Evolutionary conservation across 768 basidiomycete species (phyloP).

Genomic region (Clitopilus hobsonii): DNA sequence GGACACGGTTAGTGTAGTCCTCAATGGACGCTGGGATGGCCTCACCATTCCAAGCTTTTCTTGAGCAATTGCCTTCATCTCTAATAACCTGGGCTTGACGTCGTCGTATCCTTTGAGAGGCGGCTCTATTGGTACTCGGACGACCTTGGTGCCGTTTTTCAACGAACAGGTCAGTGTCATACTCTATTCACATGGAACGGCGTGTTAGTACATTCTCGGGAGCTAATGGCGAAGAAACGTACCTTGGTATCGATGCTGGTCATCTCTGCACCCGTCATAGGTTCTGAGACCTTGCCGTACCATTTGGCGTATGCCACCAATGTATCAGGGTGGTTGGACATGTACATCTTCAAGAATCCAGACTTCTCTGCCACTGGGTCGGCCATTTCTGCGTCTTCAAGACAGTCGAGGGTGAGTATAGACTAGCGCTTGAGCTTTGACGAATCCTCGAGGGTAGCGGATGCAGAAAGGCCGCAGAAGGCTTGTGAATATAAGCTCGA

Average conservation of each 20-base stretch:
- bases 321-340: constrained; percentile 81
- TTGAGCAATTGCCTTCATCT: constrained; percentile 80
- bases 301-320: constrained; percentile 80
- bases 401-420: not conserved
- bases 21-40: constrained; percentile 3
- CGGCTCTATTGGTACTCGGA: constrained; percentile 61
- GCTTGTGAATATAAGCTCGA: not conserved
- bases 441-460: not conserved
- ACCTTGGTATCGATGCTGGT: constrained; percentile 64
- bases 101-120: constrained; percentile 73
- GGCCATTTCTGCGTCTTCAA: constrained; percentile 31
- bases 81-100: constrained; percentile 72
- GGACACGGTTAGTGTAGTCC: not conserved
- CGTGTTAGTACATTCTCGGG: not conserved
- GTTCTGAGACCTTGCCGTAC: constrained; percentile 58
- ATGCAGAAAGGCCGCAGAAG: not conserved
- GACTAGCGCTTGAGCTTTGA: not conserved
- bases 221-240: constrained; percentile 7
- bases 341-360: constrained; percentile 76
- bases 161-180: constrained; percentile 68
- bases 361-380: constrained; percentile 78
- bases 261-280: constrained; percentile 66
- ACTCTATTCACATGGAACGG: constrained; percentile 32
- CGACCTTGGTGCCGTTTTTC: constrained; percentile 44
- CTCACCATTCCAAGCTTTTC: constrained; percentile 77